These are phyloP conservation scores for Maudiozyma serrabonitensis DNA, from an alignment of 805 yeast species.

Conservation along the genomic window DNA sequence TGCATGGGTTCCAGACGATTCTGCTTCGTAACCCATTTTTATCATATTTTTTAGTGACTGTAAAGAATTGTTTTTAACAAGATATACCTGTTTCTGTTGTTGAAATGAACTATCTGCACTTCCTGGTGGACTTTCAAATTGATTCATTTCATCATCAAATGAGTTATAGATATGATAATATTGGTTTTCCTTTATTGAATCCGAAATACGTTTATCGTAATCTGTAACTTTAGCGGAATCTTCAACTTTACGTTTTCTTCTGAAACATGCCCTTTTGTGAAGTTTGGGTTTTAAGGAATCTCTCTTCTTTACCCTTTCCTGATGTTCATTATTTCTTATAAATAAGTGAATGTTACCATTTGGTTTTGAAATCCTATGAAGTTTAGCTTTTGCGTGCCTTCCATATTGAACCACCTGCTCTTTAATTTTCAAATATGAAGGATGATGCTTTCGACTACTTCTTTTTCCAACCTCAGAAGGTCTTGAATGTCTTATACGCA, in stretches of 20 bases:
- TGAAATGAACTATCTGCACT: constrained; percentile 72
- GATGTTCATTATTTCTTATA: constrained; percentile 19
- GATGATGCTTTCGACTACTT: background rate
- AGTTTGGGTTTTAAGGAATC: too few relatives aligned
- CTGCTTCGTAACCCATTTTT: constrained; percentile 59
- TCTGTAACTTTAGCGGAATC: too few relatives aligned
- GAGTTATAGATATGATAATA: too few relatives aligned
- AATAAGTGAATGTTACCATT: constrained; percentile 18
- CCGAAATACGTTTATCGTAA: too few relatives aligned
- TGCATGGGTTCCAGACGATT: constrained; percentile 65
- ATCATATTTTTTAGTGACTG: constrained; percentile 81
- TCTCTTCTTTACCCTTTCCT: background rate
- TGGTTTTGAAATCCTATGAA: constrained; percentile 21
- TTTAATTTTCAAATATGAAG: background rate
- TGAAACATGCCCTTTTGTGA: background rate
- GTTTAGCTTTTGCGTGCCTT: constrained; percentile 3
- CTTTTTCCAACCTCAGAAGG: background rate
- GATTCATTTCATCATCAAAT: background rate
- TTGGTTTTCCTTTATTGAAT: too few relatives aligned
- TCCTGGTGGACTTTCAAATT: background rate
- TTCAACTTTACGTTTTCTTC: background rate
- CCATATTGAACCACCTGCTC: background rate
- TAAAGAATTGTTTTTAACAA: constrained; percentile 75
- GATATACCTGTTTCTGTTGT: constrained; percentile 69
- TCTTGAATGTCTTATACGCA: background rate